A percentile compares a stretch with the other conserved stretches of the same genome.
These are phyloP conservation scores for Prunus salicina DNA, from an alignment of 306 rosid genomes.

Conservation along the genomic window DNA sequence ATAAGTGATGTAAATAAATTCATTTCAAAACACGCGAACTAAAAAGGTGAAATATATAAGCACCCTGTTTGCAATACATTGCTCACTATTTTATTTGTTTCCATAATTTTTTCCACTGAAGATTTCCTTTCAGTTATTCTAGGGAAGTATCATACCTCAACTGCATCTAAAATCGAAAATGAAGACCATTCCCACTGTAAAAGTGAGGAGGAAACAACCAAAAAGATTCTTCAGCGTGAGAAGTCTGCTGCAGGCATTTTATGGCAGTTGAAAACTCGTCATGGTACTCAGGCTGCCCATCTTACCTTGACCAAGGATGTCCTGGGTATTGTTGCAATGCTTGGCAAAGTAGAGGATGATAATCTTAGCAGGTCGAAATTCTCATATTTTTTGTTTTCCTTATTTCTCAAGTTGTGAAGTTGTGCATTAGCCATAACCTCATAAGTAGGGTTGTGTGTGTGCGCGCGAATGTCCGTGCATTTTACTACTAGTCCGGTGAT, in stretches of 20 bases:
- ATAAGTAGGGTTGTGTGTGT: not conserved
- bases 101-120: slow-evolving; percentile 15
- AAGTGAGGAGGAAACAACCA: slow-evolving; percentile 51
- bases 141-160: slow-evolving; percentile 53
- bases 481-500: not conserved
- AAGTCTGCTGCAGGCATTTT: slow-evolving; percentile 72
- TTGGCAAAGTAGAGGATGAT: slow-evolving; percentile 64
- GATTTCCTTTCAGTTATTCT: slow-evolving; percentile 34
- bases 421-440: not conserved
- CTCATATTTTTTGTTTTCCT: slow-evolving; percentile 1
- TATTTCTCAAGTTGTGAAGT: slow-evolving; percentile 15
- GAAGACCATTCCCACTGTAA: slow-evolving; percentile 30
- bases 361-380: slow-evolving; percentile 62
- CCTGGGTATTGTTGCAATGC: slow-evolving; percentile 71
- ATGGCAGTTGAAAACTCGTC: slow-evolving; percentile 53
- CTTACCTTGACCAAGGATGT: slow-evolving; percentile 53
- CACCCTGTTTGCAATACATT: not conserved
- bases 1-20: not conserved
- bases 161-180: slow-evolving; percentile 29
- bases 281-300: slow-evolving; percentile 47
- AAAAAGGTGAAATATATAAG: not conserved
- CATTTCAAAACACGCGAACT: not conserved
- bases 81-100: slow-evolving; percentile 1
- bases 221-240: slow-evolving; percentile 55
- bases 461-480: not conserved